A percentile compares a stretch with the other conserved stretches of the same genome.
phyloP scores from a whole-genome alignment of 257 asterid genomes.

The Solanum phureja region DNA sequence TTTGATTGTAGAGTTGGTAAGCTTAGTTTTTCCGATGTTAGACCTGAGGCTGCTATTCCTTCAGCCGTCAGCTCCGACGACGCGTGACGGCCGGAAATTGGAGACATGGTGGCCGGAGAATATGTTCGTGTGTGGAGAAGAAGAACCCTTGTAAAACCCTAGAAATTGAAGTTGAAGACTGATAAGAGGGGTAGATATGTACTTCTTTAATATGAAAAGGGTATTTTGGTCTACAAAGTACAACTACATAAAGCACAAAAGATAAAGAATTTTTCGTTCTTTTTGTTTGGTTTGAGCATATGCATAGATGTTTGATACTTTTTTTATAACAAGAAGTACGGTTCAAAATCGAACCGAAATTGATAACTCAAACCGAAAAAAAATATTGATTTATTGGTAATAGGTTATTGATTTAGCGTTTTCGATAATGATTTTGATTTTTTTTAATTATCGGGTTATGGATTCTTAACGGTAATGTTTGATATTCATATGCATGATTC shows the following conservation, averaged over 20 bases:
- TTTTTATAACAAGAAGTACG: background rate
- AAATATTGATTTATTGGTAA: too few species aligned
- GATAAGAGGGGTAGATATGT: background rate
- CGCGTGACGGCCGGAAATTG: conserved; percentile 10
- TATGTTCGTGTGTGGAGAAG: background rate
- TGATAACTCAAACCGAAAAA: background rate
- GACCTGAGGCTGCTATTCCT: conserved; percentile 49
- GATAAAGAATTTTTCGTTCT: background rate
- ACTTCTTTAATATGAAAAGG: background rate
- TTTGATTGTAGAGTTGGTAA: conserved; percentile 59
- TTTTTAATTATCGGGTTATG: accelerated
- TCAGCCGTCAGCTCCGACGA: conserved; percentile 17
- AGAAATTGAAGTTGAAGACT: background rate
- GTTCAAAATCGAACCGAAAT: too few species aligned
- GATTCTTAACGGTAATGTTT: too few species aligned
- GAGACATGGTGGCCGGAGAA: conserved; percentile 2
- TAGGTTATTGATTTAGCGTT: background rate
- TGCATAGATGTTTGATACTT: background rate
- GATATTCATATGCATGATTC: too few species aligned
- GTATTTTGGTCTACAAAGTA: background rate
- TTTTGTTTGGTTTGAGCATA: background rate
- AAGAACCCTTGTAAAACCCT: conserved; percentile 14
- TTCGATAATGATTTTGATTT: accelerated
- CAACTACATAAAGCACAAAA: background rate
- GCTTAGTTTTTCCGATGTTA: conserved; percentile 45